phyloP scores from a whole-genome alignment of 2,329 filamentous ascomycete species.

The Cadophora luteo-olivacea region DNA sequence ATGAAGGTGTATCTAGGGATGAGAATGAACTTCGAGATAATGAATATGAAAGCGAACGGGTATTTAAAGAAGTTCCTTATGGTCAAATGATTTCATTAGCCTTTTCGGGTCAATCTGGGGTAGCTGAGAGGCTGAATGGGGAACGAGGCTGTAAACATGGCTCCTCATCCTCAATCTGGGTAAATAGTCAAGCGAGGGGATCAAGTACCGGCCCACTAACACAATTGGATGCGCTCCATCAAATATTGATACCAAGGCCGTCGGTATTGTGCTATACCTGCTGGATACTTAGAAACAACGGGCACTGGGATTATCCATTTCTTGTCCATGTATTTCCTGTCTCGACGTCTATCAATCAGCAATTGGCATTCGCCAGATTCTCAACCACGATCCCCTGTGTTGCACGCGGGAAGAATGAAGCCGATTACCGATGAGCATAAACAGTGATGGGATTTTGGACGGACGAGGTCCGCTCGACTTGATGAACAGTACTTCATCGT shows the following conservation, averaged over 20 bases:
- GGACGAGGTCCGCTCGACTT: no score
- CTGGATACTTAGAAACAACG: not conserved
- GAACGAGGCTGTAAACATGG: slow-evolving; percentile 1
- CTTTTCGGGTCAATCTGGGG: slow-evolving; percentile 22
- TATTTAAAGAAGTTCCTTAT: not conserved
- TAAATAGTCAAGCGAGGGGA: slow-evolving; percentile 1
- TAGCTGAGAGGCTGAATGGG: slow-evolving; percentile 19
- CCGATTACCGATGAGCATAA: no score
- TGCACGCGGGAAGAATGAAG: no score
- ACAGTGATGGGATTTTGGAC: no score
- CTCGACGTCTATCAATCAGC: not conserved
- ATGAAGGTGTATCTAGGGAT: not conserved
- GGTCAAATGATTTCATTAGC: not conserved
- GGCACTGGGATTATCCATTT: not conserved
- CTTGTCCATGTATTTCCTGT: not conserved
- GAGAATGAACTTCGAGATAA: not conserved
- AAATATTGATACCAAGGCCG: not conserved
- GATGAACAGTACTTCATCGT: no score
- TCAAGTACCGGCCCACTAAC: not conserved
- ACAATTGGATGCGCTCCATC: not conserved
- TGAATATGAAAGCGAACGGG: not conserved
- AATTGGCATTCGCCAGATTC: not conserved
- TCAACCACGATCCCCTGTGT: no score
- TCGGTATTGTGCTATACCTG: not conserved
- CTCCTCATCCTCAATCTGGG: slow-evolving; percentile 21